These are phyloP conservation scores for Paecilomyces dactylethromorphus DNA, from an alignment of 2,329 filamentous ascomycete species.

Conservation along the genomic window DNA sequence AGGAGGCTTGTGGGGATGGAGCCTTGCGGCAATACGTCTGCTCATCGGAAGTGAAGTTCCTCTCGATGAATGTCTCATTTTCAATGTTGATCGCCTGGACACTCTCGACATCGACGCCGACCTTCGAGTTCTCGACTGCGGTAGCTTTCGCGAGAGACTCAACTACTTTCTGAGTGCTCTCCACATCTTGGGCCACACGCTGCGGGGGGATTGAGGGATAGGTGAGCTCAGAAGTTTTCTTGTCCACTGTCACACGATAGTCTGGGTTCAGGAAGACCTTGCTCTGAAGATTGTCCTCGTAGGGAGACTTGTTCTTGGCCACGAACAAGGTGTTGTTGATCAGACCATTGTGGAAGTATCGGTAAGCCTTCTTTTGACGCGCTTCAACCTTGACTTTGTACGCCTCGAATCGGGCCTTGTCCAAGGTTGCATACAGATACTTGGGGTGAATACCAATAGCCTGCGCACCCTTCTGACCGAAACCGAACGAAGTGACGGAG, in stretches of 20 bases:
- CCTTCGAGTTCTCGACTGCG: slow-evolving; percentile 60
- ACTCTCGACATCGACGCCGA: slow-evolving; percentile 91
- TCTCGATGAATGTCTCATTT: slow-evolving; percentile 88
- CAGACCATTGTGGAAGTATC: slow-evolving; percentile 96
- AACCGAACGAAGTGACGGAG: slow-evolving; percentile 97
- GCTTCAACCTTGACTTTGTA: slow-evolving; percentile 87
- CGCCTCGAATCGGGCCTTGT: slow-evolving; percentile 70
- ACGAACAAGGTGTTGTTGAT: slow-evolving; percentile 98
- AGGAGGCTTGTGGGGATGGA: slow-evolving; percentile 76
- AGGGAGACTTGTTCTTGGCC: slow-evolving; percentile 86
- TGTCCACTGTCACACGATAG: slow-evolving; percentile 76
- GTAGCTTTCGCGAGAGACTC: slow-evolving; percentile 67
- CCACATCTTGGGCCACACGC: slow-evolving; percentile 47
- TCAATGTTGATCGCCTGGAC: slow-evolving; percentile 82
- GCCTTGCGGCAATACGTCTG: slow-evolving; percentile 80
- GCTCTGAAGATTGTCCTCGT: slow-evolving; percentile 78
- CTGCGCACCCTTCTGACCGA: slow-evolving; percentile 97
- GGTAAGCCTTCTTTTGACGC: slow-evolving; percentile 96
- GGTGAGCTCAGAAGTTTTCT: slow-evolving; percentile 73
- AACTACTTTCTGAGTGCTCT: slow-evolving; percentile 67
- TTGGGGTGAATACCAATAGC: slow-evolving; percentile 94
- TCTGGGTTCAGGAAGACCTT: slow-evolving; percentile 90
- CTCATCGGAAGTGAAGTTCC: slow-evolving; percentile 85
- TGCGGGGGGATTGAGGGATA: slow-evolving; percentile 67
- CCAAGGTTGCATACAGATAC: slow-evolving; percentile 92